Percentiles rank a stretch among this genome's conserved stretches.
Evolutionary conservation across 2,329 filamentous ascomycete genomes (phyloP).

Genomic region (Trichophyton verrucosum): DNA sequence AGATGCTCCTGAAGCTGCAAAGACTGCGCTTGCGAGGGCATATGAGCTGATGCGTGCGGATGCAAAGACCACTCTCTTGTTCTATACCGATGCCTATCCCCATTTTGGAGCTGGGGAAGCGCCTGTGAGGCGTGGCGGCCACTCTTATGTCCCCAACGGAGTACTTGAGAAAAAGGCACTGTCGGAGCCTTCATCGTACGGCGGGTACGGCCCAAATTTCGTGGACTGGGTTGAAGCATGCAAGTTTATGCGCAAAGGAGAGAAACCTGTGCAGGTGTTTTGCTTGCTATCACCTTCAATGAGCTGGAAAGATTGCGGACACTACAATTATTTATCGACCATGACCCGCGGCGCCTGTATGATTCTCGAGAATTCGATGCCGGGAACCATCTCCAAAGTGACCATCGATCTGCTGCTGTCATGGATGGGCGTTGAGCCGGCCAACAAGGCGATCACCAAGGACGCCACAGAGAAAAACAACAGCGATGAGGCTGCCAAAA

Average conservation of each 20-base stretch:
- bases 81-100: slow-evolving; percentile 41
- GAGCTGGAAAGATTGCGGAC: slow-evolving; percentile 16
- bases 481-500: too few relatives aligned
- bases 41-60: slow-evolving; percentile 38
- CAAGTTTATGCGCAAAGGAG: slow-evolving; percentile 23
- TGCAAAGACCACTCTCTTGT: slow-evolving; percentile 38
- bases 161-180: slow-evolving; percentile 19
- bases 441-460: slow-evolving; percentile 13
- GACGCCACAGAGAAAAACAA: slow-evolving; percentile 5
- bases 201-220: slow-evolving; percentile 27
- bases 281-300: slow-evolving; percentile 25
- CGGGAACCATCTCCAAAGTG: slow-evolving; percentile 29
- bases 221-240: slow-evolving; percentile 35
- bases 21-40: slow-evolving; percentile 38
- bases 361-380: slow-evolving; percentile 16
- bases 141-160: slow-evolving; percentile 15
- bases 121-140: slow-evolving; percentile 12
- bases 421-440: slow-evolving; percentile 32
- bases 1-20: slow-evolving; percentile 39
- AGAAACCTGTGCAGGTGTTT: slow-evolving; percentile 36
- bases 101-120: slow-evolving; percentile 24
- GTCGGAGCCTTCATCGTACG: slow-evolving; percentile 18
- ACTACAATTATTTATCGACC: slow-evolving; percentile 34
- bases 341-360: slow-evolving; percentile 35
- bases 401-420: slow-evolving; percentile 33